phyloP scores from a whole-genome alignment of 495 filamentous ascomycete species.

The Penicillium canariense region DNA sequence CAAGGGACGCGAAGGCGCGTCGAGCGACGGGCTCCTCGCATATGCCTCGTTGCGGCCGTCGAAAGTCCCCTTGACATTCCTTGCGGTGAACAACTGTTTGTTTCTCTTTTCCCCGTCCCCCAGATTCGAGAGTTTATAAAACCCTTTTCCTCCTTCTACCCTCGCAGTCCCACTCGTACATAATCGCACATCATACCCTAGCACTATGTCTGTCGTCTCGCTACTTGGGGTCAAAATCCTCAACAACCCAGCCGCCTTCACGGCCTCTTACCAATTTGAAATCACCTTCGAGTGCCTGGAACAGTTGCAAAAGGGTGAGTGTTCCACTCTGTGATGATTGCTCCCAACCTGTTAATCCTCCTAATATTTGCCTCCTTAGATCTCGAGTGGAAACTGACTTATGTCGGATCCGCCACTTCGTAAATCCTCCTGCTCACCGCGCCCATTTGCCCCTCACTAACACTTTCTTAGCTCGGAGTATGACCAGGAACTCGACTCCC shows the following conservation, averaged over 20 bases:
- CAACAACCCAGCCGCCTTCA: constrained; percentile 94
- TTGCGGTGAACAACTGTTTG: constrained; percentile 29
- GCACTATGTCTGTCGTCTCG: constrained; percentile 92
- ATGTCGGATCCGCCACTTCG: constrained; percentile 97
- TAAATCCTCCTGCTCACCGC: constrained; percentile 45
- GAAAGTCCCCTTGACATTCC: constrained; percentile 20
- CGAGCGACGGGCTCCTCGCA: constrained; percentile 22
- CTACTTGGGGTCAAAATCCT: constrained; percentile 90
- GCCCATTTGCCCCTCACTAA: constrained; percentile 21
- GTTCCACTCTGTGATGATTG: neutral
- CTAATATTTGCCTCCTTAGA: constrained; percentile 51
- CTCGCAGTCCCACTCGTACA: constrained; percentile 17
- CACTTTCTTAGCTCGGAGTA: constrained; percentile 69
- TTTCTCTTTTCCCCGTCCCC: constrained; percentile 14
- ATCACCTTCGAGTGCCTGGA: constrained; percentile 99
- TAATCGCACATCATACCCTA: constrained; percentile 15
- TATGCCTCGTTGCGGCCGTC: constrained; percentile 13
- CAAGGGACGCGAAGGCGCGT: constrained; percentile 34
- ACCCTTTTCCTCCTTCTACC: constrained; percentile 66
- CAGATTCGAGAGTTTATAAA: constrained; percentile 64
- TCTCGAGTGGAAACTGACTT: constrained; percentile 98
- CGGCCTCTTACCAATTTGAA: constrained; percentile 87
- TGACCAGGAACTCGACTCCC: constrained; percentile 95
- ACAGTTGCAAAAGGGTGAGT: constrained; percentile 79
- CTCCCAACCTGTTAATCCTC: neutral